Percentiles rank a stretch among this genome's conserved stretches.
phyloP scores from a whole-genome alignment of 1,284 basidiomycete genomes.

The Puccinia coronata region DNA sequence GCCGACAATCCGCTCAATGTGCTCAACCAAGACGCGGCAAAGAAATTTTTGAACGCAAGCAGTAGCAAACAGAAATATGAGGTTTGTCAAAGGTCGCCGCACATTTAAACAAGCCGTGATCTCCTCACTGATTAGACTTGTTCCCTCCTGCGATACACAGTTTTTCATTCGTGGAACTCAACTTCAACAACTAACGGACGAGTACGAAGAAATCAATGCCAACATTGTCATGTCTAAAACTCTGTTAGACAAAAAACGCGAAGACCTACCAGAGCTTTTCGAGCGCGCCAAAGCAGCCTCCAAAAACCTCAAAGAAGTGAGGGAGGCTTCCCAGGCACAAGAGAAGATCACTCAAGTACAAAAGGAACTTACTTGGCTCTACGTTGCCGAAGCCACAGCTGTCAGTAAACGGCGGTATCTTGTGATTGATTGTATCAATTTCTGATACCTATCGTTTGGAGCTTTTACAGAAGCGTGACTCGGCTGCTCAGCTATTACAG shows the following conservation, averaged over 20 bases:
- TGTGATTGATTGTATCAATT: not conserved
- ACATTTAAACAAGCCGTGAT: slow-evolving; percentile 9
- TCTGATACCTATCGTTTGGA: not conserved
- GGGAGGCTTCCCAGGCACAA: slow-evolving; percentile 71
- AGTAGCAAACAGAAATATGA: slow-evolving; percentile 85
- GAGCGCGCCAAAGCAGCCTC: slow-evolving; percentile 67
- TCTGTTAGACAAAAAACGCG: slow-evolving; percentile 60
- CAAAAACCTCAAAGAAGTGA: slow-evolving; percentile 69
- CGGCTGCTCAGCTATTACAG: not conserved
- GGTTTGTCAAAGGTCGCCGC: slow-evolving; percentile 60
- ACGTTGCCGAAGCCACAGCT: slow-evolving; percentile 69
- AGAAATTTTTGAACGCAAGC: slow-evolving; percentile 84
- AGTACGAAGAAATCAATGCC: slow-evolving; percentile 75
- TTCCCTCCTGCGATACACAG: slow-evolving; percentile 60
- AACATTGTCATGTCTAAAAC: slow-evolving; percentile 69
- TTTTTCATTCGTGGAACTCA: slow-evolving; percentile 95
- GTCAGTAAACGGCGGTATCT: slow-evolving; percentile 61
- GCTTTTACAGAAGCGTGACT: slow-evolving; percentile 9
- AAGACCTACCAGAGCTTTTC: slow-evolving; percentile 73
- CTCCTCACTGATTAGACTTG: not conserved
- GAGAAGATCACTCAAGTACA: slow-evolving; percentile 71
- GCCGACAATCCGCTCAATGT: slow-evolving; percentile 97
- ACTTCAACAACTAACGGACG: slow-evolving; percentile 79
- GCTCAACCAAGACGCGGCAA: slow-evolving; percentile 63
- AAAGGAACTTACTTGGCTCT: slow-evolving; percentile 84